Conservation (phyloP, 2,329 filamentous ascomycete species). For the Aureobasidium sp. region DNA sequence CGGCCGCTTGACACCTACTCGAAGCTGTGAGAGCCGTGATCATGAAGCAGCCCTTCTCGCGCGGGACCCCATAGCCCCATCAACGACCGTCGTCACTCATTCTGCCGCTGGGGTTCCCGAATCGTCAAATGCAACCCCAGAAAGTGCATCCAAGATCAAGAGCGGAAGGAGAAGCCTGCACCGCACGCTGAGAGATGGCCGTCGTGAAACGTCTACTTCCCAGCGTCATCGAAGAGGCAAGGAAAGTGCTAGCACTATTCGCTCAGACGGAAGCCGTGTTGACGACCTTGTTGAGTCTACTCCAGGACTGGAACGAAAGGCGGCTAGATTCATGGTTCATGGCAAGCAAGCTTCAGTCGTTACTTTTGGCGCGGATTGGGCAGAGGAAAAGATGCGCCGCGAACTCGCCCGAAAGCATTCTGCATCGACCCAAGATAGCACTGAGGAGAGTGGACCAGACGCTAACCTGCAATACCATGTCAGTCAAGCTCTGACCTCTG, state of each 20-base stretch:
- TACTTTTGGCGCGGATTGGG: conserved; percentile 88
- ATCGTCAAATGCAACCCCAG: conserved; percentile 17
- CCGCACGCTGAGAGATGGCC: conserved; percentile 68
- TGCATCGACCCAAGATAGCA: not conserved
- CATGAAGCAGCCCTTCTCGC: conserved; percentile 11
- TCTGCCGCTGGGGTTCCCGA: not conserved
- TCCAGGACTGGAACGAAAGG: conserved; percentile 60
- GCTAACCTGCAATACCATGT: conserved; percentile 7
- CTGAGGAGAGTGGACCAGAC: conserved; percentile 8
- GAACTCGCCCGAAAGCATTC: conserved; percentile 16
- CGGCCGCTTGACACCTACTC: conserved; percentile 15
- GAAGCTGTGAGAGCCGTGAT: conserved; percentile 19
- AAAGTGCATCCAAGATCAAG: conserved; percentile 21
- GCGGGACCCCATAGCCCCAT: conserved; percentile 4
- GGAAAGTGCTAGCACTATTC: conserved; percentile 55
- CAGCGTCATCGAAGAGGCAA: conserved; percentile 69
- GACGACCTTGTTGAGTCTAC: conserved; percentile 50
- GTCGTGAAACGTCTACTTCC: conserved; percentile 28
- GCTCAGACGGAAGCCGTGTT: conserved; percentile 38
- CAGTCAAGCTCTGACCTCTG: not conserved
- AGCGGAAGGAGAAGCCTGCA: conserved; percentile 81
- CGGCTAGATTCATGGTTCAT: conserved; percentile 89
- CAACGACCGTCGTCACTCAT: conserved; percentile 7
- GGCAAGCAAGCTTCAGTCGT: conserved; percentile 97
- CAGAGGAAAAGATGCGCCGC: conserved; percentile 41